Conservation (phyloP, 2,329 filamentous ascomycete species). For the Orbilia blumenaviensis region DNA sequence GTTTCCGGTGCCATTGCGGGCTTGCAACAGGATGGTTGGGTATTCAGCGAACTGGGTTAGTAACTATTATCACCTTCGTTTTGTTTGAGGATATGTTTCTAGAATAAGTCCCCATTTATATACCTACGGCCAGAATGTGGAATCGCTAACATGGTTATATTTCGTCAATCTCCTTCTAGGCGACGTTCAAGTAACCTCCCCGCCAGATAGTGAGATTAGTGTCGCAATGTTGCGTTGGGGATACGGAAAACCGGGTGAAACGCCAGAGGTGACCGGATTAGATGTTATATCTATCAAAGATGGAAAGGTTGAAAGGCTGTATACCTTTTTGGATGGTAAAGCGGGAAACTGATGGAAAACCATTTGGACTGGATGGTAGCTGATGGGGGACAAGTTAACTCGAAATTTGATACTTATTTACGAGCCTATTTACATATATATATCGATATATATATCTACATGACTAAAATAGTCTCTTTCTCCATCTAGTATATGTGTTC, state of each 20-base stretch:
- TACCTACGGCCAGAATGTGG: too few relatives aligned
- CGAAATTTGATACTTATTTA: too few relatives aligned
- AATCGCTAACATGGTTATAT: too few relatives aligned
- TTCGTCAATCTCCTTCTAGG: too few relatives aligned
- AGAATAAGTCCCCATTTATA: too few relatives aligned
- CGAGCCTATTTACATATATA: too few relatives aligned
- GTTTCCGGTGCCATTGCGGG: slow-evolving; percentile 1
- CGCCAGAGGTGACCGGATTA: slow-evolving; percentile 22
- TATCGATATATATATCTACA: too few relatives aligned
- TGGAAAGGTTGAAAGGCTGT: slow-evolving; percentile 33
- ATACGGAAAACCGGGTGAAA: slow-evolving; percentile 15
- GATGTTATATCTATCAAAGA: slow-evolving; percentile 39
- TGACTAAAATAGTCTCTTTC: too few relatives aligned
- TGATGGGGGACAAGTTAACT: too few relatives aligned
- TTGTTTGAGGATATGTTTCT: not conserved
- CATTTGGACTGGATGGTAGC: too few relatives aligned
- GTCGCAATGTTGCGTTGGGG: slow-evolving; percentile 32
- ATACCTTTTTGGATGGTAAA: slow-evolving; percentile 31
- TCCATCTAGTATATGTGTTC: too few relatives aligned
- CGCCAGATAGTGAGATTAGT: slow-evolving; percentile 9
- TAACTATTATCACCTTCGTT: too few relatives aligned
- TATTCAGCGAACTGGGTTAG: slow-evolving; percentile 22
- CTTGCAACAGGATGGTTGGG: slow-evolving; percentile 27
- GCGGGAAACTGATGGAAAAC: not conserved
- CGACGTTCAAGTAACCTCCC: slow-evolving; percentile 18